Conservation (phyloP, 2,329 filamentous ascomycete genomes). For the Curvularia hawaiiensis region DNA sequence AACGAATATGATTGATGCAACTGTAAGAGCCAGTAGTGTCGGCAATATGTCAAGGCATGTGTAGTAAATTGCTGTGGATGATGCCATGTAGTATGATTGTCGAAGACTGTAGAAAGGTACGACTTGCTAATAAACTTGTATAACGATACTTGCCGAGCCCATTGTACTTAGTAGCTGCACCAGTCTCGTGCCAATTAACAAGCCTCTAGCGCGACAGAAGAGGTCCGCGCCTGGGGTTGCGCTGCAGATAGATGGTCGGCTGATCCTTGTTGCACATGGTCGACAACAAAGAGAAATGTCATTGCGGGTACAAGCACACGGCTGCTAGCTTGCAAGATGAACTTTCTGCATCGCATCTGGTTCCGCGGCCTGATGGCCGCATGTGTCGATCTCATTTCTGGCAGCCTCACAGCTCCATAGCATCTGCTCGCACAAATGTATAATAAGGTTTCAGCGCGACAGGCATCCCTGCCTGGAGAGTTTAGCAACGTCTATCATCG, state of each 20-base stretch:
- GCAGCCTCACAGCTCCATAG: background rate
- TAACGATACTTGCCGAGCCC: background rate
- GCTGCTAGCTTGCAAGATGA: conserved; percentile 2
- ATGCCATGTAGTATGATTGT: background rate
- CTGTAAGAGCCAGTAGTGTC: background rate
- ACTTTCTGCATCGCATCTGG: background rate
- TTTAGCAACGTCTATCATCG: conserved; percentile 13
- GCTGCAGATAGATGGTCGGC: conserved; percentile 2
- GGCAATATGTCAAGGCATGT: background rate
- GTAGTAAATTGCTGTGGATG: background rate
- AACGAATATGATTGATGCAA: background rate
- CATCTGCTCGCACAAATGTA: background rate
- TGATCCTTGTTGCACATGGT: conserved; percentile 1
- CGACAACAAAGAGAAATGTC: conserved; percentile 2
- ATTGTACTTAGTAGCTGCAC: background rate
- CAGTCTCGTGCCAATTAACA: background rate
- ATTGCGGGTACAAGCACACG: conserved; percentile 8
- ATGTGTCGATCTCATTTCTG: background rate
- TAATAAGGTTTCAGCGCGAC: conserved; percentile 1
- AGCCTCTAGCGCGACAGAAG: background rate
- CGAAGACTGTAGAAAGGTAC: background rate
- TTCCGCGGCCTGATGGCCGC: background rate
- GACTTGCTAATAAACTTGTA: background rate
- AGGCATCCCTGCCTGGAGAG: conserved; percentile 6
- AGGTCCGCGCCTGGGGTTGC: background rate